Evolutionary conservation across 2,329 filamentous ascomycete genomes (phyloP).

Genomic region (Epichloe glyceriae): DNA sequence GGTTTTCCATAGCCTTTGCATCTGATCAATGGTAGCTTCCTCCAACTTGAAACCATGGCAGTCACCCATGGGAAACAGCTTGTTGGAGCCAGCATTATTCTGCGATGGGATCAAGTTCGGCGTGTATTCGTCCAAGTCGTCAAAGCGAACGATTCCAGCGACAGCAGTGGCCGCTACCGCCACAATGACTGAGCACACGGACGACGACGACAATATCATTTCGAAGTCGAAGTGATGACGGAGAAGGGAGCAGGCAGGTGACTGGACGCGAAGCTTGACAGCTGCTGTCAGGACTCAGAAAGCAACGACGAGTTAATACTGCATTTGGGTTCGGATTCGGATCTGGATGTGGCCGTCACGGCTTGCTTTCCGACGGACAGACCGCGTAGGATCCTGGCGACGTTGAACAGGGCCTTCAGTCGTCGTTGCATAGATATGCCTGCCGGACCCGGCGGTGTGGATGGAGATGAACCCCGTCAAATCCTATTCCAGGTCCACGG

Average conservation of each 20-base stretch:
- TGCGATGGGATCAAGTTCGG: slow-evolving; percentile 22
- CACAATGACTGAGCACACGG: not conserved
- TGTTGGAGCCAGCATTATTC: slow-evolving; percentile 22
- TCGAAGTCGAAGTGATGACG: not conserved
- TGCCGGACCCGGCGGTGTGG: not conserved
- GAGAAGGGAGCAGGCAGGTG: not conserved
- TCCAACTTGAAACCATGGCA: slow-evolving; percentile 51
- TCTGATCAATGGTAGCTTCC: slow-evolving; percentile 56
- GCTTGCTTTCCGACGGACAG: not conserved
- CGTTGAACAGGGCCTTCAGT: not conserved
- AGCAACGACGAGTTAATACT: not conserved
- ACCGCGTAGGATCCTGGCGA: not conserved
- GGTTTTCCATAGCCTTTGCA: slow-evolving; percentile 46
- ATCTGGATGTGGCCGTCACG: not conserved
- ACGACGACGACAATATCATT: slow-evolving; percentile 1
- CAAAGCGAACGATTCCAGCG: not conserved
- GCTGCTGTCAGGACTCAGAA: not conserved
- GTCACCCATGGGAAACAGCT: slow-evolving; percentile 46
- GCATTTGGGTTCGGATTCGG: not conserved
- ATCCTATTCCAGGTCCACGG: not conserved
- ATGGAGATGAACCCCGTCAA: not conserved
- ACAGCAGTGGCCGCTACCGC: slow-evolving; percentile 1
- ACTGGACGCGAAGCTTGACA: not conserved
- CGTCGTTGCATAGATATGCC: not conserved
- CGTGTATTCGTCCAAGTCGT: slow-evolving; percentile 12